Evolutionary conservation across 106 monocot species (phyloP), one percentile per base, ranked within the genome.

Genomic region (Acorus gramineus): DNA sequence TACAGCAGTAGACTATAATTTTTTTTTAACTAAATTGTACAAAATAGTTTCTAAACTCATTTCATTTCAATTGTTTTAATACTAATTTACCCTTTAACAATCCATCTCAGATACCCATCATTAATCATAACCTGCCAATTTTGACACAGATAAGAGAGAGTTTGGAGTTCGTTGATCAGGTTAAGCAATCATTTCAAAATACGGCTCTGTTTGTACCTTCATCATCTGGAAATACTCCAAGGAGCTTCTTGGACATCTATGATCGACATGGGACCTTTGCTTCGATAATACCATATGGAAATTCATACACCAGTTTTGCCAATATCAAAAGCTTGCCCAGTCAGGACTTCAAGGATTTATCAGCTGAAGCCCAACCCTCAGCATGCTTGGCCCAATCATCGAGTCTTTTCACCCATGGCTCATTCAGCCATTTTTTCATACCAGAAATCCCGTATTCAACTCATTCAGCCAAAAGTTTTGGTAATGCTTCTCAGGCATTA

Each of bases 121-220:
- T 28, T 28, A 28, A 28, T 44, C 3, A 45, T 7, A 6, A 5
- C 1, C 44, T 56, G 11, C 3, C 46, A 11, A 49, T 8, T 28
- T 47, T 56, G 4, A 6, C 70, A 28, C 28, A 96, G 91, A 69
- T 91, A 55, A 46, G 42, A 43, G 87, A 95, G 67, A 85, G 63
- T 76, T 64, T 65, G 6, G 73, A 70, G 63, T 87, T 95, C 56
- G 10, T 87, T 4, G 53, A 61, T 48, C 71, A 87, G 71, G 80
- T 72, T 53, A 75, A 68, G 55, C 46, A 64, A 13, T 53, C 59
- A n/a, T 60, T 86, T 44, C 64, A 50, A 59, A 71, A 55, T 56
- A 46, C 43, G 11, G 70, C 11, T 52, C 53, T 63, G 46, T n/a
- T 50, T 2, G 71, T 59, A 7, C 44, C 42, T 58, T 50, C 53